phyloP scores from a whole-genome alignment of 148 eudicot genomes.

The Vaccinium darrowii region DNA sequence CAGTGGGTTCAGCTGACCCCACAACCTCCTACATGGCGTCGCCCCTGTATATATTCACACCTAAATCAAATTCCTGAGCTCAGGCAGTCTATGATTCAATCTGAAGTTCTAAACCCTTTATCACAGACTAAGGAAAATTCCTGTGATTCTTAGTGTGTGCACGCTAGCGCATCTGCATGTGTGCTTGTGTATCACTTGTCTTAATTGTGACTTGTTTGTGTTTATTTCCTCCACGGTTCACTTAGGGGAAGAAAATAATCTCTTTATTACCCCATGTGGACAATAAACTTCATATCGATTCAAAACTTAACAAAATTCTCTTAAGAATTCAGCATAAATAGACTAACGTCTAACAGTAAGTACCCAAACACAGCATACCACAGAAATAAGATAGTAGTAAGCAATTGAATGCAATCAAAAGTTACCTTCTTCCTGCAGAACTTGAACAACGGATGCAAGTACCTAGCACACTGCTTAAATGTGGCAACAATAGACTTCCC shows the following conservation, averaged over 20 bases:
- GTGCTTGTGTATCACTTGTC: neutral
- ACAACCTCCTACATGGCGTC: no score
- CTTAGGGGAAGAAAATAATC: neutral
- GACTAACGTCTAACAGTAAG: neutral
- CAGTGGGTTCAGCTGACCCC: no score
- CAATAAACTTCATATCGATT: neutral
- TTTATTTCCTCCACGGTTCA: neutral
- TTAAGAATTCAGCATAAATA: neutral
- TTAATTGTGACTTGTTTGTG: neutral
- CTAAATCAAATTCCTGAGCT: neutral
- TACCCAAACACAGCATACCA: neutral
- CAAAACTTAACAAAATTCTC: neutral
- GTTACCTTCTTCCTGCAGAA: constrained; percentile 88
- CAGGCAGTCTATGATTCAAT: neutral
- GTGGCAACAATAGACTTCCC: constrained; percentile 92
- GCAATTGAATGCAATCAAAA: neutral
- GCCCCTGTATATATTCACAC: neutral
- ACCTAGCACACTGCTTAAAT: constrained; percentile 94
- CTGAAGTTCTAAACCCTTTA: neutral
- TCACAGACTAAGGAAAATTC: no score
- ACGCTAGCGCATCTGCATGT: neutral
- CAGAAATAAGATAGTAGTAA: neutral
- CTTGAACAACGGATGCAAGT: constrained; percentile 80
- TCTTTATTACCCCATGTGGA: neutral
- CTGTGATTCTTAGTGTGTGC: neutral